Evolutionary conservation across 2,329 filamentous ascomycete genomes (phyloP), one percentile per base, ranked within the genome.

Genomic region (Graphium sp.): DNA sequence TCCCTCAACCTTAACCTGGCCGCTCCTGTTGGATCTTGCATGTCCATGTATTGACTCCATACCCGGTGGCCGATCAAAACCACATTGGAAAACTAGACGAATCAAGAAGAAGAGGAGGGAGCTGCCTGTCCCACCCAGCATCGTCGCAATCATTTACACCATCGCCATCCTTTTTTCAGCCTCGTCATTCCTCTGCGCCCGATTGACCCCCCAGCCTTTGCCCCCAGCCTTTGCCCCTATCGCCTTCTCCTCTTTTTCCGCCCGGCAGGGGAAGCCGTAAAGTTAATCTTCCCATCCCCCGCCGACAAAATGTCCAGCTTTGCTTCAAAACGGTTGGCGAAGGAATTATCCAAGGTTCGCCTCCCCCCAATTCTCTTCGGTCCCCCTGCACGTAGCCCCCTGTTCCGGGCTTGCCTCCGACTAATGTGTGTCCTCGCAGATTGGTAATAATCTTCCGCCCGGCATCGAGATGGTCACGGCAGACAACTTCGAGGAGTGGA

Each of bases 401-500:
- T 21, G 18, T 19, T 6, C 10, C 18, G 24, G 21, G 28, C 21
- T 12, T 26, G 8, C 13, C 18, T 18, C 29, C 23, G 20, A 17
- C 14, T 10, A 8, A 29, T 6, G 19, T 8, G 9, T 17, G 19
- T 15, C 12, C 12, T 22, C 22, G 6, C 35, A 74, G 67, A 67
- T 73, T 37, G 53, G 58, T 28, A 62, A 56, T 35, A 51, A 52
- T 34, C 46, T 74, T 22, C 72, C 74, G 22, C 70, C 71, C 12
- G 72, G 73, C 30, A 93, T 98, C 50, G 62, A 68, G 27, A 70
- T 95, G 27, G 73, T 91, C 34, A 70, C 74, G 26, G 74, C 82
- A 32, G 80, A 91, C 26, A 76, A 84, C 48, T 74, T 93, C 29
- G 67, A 82, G 44, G 77, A 89, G 56, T 98, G 89, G 91, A 62